Evolutionary conservation across 345 rosid genomes (phyloP), one percentile per base, ranked within the genome.

Genomic region (Salix arbutifolia): DNA sequence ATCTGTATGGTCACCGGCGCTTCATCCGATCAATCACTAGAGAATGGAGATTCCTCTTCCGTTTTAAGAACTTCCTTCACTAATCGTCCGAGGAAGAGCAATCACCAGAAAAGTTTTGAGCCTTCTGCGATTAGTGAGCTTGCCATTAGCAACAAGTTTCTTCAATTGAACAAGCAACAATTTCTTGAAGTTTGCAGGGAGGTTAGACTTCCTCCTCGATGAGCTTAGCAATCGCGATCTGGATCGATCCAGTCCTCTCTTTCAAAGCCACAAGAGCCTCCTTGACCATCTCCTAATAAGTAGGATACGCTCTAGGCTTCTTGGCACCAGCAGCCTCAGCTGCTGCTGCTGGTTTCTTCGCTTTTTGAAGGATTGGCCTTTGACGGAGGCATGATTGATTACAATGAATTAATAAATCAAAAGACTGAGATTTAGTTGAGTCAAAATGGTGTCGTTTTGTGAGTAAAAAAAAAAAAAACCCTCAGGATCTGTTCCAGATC

Each of bases 181-280:
- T 70, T 79, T 79, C 74, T 74, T 74, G 48, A 79, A 73, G 53
- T 78, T 78, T 11, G 64, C 7, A 16, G 81, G 74, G n/a, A 78
- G 73, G 26, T 56, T 74, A 3, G 70, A 12, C 69, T 73, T 78
- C 4, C 73, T 68, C 81, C 23, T 78, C 80, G 21, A 78, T 72
- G 31, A 65, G 64, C 71, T 72, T 78, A 8, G 80, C 52, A 25
- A 78, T 78, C 14, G 80, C 76, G 17, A 70, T 61, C 67, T 71
- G 80, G 67, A 72, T 78, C n/a, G 80, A 78, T 65, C 80, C 76
- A 3, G 72, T 78, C 30, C 76, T 78, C 60, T 66, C 76, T 72
- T 78, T 78, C 72, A 78, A 35, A 0, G 76, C 30, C 66, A 66
- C 46, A 50, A 78, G 66, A 2, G 77, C 77, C 48, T 78, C 77